Evolutionary conservation across 805 yeast species (phyloP), one percentile per base, ranked within the genome.

Genomic region (Kodamaea restingae): DNA sequence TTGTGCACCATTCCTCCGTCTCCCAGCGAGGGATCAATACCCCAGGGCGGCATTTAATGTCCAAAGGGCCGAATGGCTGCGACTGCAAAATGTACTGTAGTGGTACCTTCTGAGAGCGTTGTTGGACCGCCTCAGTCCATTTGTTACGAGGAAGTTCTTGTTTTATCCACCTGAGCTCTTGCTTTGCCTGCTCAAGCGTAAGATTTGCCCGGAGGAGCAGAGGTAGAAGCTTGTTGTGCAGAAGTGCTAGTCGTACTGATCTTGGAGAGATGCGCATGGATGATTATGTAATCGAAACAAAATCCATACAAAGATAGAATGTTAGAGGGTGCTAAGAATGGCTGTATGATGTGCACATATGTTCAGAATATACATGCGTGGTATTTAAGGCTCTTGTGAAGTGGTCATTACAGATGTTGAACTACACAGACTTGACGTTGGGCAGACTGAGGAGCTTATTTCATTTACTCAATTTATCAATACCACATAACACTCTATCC

Each of bases 21-120:
- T 91, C 98, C 84, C 91, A 81, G 36, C 98, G 63, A 0, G 98
- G 98, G 18, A 91, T 90, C 43, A 91, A 63, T 2, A 88, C 97
- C 0, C 79, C 79, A 1, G 64, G 65, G 20, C 59, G 51, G 51
- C 96, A 86, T 18, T 51, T 41, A 3, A 91, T 71, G 9, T 75
- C 76, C 35, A 91, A 54, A 1, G 56, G 52, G 0, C 93, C 95
- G 65, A 91, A 91, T 1, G 98, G 98, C 60, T 90, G 97, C 0
- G 78, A 62, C 0, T 93, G 88, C 7, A 91, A 63, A 8, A 91
- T 76, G 57, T 91, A 90, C 57, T 91, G 98, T 30, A 91, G 59
- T 0, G 98, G 98, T 7, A 71, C 75, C 4, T 70, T 65, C 9
- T 56, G 54, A 2, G 76, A 62, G 40, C 98, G 60, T 36, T 67